Base-by-base conservation (phyloP, 495 filamentous ascomycete genomes). In the Neurospora sp. region DNA sequence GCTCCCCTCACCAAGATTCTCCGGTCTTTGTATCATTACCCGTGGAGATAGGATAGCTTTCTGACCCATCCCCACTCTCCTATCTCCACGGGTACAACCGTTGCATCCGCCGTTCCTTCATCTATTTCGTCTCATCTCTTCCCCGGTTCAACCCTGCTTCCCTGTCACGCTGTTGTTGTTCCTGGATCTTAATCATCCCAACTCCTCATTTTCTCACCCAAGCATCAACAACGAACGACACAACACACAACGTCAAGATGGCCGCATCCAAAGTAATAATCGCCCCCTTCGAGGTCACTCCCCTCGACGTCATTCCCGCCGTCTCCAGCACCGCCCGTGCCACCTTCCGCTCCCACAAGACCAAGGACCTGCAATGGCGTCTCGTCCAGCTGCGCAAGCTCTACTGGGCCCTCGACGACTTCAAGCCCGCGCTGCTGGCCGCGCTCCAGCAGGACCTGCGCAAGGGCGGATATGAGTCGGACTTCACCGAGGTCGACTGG, bases 331-430 rank as follows among this genome's bases (percentile, higher is more conserved):
- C 81, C 11, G 81, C 88, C 12, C 89, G 89, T 78, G 82, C 85
- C 71, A 85, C 90, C 27, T 98, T 93, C 84, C 84, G 86, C 75
- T 85, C 92, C 16, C 90, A 95, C 81, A 92, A 92, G 84, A 97
- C 93, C 4, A 92, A 92, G 78, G 86, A 91, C 71, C 79, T 97
- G 72, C 88, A 92, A 76, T 99, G 92, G 85, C 88, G 96, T 71
- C 85, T 94, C 70, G 83, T 88, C 20, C 95, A 98, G 86, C 90
- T 98, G 44, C 91, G 94, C 70, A 94, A 93, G 85, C 90, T 98
- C 59, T 98, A 96, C 84, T 97, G 94, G 94, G 94, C 88, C 3
- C 77, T 98, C 69, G 89, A 89, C 69, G 96, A 97, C 84, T 90
- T 92, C 79, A 85, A 88, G 73, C 84, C 90, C 44, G 85, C 88